These are phyloP conservation scores for Zygotorulaspora sp. DNA, from an alignment of 805 yeast genomes.

Conservation along the genomic window DNA sequence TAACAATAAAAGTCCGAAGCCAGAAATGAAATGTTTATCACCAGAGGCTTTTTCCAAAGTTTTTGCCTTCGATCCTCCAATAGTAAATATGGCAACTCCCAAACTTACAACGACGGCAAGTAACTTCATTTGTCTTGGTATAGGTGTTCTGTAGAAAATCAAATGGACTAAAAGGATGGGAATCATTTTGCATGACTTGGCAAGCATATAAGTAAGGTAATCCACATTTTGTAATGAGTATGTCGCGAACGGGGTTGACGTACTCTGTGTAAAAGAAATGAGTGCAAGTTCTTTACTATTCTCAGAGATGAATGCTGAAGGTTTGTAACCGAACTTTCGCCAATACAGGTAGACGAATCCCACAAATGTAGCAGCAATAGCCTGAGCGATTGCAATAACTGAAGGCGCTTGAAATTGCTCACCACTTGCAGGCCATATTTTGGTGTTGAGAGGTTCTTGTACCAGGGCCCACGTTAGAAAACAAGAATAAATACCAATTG, in stretches of 20 bases:
- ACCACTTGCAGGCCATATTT: conserved; percentile 57
- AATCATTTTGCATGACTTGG: conserved; percentile 88
- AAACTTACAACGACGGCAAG: conserved; percentile 75
- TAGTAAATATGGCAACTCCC: conserved; percentile 80
- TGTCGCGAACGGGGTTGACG: conserved; percentile 81
- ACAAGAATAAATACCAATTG: conserved; percentile 72
- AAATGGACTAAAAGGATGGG: conserved; percentile 91
- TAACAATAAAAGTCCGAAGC: conserved; percentile 51
- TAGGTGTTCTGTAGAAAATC: conserved; percentile 60
- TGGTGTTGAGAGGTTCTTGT: conserved; percentile 81
- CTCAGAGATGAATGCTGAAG: conserved; percentile 36
- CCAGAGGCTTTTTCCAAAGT: conserved; percentile 16
- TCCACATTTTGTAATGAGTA: conserved; percentile 77
- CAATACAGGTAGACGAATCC: conserved; percentile 56
- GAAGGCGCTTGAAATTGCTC: conserved; percentile 69
- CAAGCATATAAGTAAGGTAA: conserved; percentile 75
- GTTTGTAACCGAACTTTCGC: conserved; percentile 32
- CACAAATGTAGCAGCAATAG: conserved; percentile 61
- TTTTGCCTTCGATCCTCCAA: conserved; percentile 40
- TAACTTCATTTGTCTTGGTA: conserved; percentile 69
- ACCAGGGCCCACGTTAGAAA: conserved; percentile 89
- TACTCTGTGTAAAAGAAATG: conserved; percentile 68
- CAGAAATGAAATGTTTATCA: conserved; percentile 45
- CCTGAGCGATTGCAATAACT: conserved; percentile 71
- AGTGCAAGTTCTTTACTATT: conserved; percentile 39